Conservation (phyloP, 1,284 basidiomycete species). For the Sparassis latifolia region DNA sequence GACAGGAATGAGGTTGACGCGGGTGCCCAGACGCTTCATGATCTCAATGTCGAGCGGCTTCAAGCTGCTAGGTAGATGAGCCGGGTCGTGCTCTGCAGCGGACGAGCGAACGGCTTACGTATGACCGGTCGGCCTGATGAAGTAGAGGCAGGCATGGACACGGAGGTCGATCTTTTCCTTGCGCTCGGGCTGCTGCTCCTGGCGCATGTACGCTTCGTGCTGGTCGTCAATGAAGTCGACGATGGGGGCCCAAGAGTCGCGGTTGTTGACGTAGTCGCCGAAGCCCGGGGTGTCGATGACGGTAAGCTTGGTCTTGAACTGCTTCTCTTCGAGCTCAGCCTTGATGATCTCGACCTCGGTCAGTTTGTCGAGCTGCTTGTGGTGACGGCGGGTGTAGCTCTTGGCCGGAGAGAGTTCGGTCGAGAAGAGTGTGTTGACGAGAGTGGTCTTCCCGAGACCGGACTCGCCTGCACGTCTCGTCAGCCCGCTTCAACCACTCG, state of each 20-base stretch:
- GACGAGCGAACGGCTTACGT: slow-evolving; percentile 53
- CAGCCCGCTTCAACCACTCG: not conserved
- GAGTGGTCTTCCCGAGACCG: slow-evolving; percentile 90
- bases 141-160: slow-evolving; percentile 97
- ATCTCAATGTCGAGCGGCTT: slow-evolving; percentile 99
- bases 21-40: slow-evolving; percentile 95
- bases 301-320: slow-evolving; percentile 98
- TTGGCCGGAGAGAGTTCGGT: slow-evolving; percentile 92
- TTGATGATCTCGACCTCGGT: slow-evolving; percentile 97
- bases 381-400: slow-evolving; percentile 88
- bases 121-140: slow-evolving; percentile 94
- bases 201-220: slow-evolving; percentile 98
- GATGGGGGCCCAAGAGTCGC: slow-evolving; percentile 96
- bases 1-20: slow-evolving; percentile 97
- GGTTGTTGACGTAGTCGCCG: slow-evolving; percentile 99
- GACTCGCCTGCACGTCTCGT: slow-evolving; percentile 67
- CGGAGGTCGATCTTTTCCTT: slow-evolving; percentile 91
- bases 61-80: slow-evolving; percentile 44
- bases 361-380: slow-evolving; percentile 98
- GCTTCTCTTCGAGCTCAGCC: slow-evolving; percentile 96
- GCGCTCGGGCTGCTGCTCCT: slow-evolving; percentile 97
- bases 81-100: not conserved
- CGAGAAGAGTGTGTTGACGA: slow-evolving; percentile 99
- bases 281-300: slow-evolving; percentile 99
- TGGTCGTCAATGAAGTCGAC: slow-evolving; percentile 99